Evolutionary conservation across 2,329 filamentous ascomycete species (phyloP).

Genomic region (Colletotrichum sp.): DNA sequence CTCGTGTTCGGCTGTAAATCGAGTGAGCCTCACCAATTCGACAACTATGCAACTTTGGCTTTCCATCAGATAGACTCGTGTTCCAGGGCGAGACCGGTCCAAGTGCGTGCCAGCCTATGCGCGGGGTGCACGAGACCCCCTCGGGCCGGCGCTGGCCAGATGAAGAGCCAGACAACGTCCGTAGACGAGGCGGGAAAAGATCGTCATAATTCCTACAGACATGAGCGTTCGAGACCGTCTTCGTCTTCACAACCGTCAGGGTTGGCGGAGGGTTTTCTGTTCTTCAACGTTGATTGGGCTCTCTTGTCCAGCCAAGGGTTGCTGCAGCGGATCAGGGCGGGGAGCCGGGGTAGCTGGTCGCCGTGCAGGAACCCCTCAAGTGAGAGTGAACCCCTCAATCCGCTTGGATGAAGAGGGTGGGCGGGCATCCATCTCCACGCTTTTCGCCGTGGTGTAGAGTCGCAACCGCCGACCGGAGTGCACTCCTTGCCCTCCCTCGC

Average conservation of each 20-base stretch:
- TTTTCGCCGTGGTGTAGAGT: not conserved
- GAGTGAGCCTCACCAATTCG: not conserved
- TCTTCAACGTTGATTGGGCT: not conserved
- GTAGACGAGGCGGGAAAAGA: not conserved
- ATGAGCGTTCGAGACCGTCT: not conserved
- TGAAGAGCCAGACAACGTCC: not conserved
- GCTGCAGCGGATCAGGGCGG: constrained; percentile 12
- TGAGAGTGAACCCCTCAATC: not conserved
- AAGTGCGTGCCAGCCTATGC: not conserved
- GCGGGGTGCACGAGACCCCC: not conserved
- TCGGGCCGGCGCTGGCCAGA: not conserved
- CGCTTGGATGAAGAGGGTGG: not conserved
- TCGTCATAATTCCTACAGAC: not conserved
- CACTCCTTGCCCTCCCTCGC: not conserved
- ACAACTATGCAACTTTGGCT: not conserved
- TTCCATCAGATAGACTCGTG: not conserved
- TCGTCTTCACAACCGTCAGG: not conserved
- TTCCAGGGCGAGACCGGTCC: not conserved
- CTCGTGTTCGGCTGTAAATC: not conserved
- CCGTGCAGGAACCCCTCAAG: constrained; percentile 18
- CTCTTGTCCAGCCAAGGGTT: not conserved
- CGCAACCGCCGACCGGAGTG: not conserved
- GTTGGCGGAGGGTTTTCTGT: not conserved
- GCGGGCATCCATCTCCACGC: not conserved
- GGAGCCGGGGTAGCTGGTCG: not conserved